These are phyloP conservation scores for Cutaneotrichosporon sp. DNA, from an alignment of 1,284 basidiomycete species.

Conservation along the genomic window DNA sequence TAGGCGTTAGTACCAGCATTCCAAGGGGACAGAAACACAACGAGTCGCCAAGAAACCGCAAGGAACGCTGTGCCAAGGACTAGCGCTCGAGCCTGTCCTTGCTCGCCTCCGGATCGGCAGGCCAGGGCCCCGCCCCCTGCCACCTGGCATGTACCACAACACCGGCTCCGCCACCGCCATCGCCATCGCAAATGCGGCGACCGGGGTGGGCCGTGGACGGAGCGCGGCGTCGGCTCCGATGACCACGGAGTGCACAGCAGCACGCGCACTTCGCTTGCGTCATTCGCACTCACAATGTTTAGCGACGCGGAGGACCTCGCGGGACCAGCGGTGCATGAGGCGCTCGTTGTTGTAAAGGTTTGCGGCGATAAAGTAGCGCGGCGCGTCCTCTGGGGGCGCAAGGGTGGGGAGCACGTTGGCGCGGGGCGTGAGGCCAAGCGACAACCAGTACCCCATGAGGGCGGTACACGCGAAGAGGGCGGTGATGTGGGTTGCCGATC, in stretches of 20 bases:
- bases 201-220: not conserved
- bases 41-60: not conserved
- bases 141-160: not conserved
- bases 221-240: not conserved
- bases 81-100: not conserved
- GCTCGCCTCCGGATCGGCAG: not conserved
- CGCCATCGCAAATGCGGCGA: not conserved
- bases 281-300: slow-evolving; percentile 34
- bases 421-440: slow-evolving; percentile 24
- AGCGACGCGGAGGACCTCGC: slow-evolving; percentile 26
- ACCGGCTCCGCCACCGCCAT: not conserved
- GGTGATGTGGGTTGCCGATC: slow-evolving; percentile 1
- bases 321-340: slow-evolving; percentile 29
- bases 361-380: slow-evolving; percentile 37
- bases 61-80: not conserved
- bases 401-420: slow-evolving; percentile 18
- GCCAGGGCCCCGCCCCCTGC: not conserved
- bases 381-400: slow-evolving; percentile 7
- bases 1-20: slow-evolving; percentile 22
- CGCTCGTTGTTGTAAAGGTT: slow-evolving; percentile 41
- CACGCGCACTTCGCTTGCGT: not conserved
- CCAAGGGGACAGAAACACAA: not conserved
- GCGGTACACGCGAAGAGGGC: slow-evolving; percentile 16
- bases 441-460: slow-evolving; percentile 24
- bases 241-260: not conserved